Conservation (phyloP, 805 yeast genomes). For the Saccharomycodes ludwigii region DNA sequence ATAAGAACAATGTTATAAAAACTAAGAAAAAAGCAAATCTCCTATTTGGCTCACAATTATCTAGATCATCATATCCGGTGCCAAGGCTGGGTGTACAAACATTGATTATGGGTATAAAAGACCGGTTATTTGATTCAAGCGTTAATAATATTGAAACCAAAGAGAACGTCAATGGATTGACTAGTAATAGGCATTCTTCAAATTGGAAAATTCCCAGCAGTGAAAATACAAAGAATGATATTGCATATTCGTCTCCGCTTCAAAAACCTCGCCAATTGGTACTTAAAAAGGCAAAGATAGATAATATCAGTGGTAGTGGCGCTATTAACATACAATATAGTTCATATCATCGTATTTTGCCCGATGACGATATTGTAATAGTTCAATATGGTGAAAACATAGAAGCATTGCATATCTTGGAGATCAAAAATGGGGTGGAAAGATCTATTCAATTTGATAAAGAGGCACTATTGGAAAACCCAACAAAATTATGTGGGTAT, state of each 20-base stretch:
- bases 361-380: constrained; percentile 20
- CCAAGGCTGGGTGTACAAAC: constrained; percentile 59
- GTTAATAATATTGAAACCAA: constrained; percentile 7
- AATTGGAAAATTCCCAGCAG: constrained; percentile 9
- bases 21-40: background rate
- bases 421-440: constrained; percentile 25
- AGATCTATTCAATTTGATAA: constrained; percentile 24
- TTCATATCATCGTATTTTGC: constrained; percentile 16
- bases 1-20: background rate
- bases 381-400: constrained; percentile 21
- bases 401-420: constrained; percentile 19
- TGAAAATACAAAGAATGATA: constrained; percentile 10
- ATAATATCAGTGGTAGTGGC: too few species aligned
- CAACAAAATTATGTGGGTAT: constrained; percentile 28
- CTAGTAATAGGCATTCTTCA: constrained; percentile 4
- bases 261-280: too few species aligned
- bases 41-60: background rate
- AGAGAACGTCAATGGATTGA: constrained; percentile 14
- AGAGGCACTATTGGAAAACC: constrained; percentile 24
- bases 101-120: constrained; percentile 45
- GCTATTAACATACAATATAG: constrained; percentile 19
- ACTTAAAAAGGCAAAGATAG: too few species aligned
- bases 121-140: constrained; percentile 15
- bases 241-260: too few species aligned
- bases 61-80: constrained; percentile 31